Evolutionary conservation across 768 basidiomycete genomes (phyloP).

Genomic region (Pisolithus microcarpus): DNA sequence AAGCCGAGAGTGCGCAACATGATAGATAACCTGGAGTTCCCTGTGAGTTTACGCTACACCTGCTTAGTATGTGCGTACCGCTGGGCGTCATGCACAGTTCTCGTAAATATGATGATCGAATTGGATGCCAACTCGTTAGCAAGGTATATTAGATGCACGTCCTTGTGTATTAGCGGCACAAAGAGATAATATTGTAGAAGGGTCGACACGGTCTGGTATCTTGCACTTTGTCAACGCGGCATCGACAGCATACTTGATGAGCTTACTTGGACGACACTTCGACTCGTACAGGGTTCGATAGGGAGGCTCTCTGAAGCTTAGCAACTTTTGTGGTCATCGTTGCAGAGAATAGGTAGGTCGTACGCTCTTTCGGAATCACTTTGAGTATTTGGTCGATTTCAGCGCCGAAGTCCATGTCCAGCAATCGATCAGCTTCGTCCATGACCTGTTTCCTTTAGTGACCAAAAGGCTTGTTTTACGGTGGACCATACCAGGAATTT

Average conservation of each 20-base stretch:
- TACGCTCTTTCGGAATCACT: slow-evolving; percentile 87
- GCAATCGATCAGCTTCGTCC: slow-evolving; percentile 91
- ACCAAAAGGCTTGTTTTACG: not conserved
- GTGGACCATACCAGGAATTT: slow-evolving; percentile 71
- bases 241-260: not conserved
- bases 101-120: slow-evolving; percentile 92
- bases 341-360: slow-evolving; percentile 94
- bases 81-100: slow-evolving; percentile 91
- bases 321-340: slow-evolving; percentile 99
- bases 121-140: slow-evolving; percentile 85
- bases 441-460: slow-evolving; percentile 58
- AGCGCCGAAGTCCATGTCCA: slow-evolving; percentile 95
- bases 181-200: slow-evolving; percentile 94
- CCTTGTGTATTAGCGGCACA: slow-evolving; percentile 86
- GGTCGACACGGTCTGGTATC: slow-evolving; percentile 95
- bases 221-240: slow-evolving; percentile 25
- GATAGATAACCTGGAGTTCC: slow-evolving; percentile 60
- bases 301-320: slow-evolving; percentile 89
- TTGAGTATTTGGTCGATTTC: slow-evolving; percentile 96
- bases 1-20: slow-evolving; percentile 88
- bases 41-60: not conserved
- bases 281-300: slow-evolving; percentile 87
- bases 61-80: slow-evolving; percentile 35
- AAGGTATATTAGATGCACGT: slow-evolving; percentile 83
- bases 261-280: slow-evolving; percentile 89